Percentiles rank a stretch among this genome's conserved stretches.
These are phyloP conservation scores for Linaria vulgaris DNA, from an alignment of 257 asterid species.

Conservation along the genomic window DNA sequence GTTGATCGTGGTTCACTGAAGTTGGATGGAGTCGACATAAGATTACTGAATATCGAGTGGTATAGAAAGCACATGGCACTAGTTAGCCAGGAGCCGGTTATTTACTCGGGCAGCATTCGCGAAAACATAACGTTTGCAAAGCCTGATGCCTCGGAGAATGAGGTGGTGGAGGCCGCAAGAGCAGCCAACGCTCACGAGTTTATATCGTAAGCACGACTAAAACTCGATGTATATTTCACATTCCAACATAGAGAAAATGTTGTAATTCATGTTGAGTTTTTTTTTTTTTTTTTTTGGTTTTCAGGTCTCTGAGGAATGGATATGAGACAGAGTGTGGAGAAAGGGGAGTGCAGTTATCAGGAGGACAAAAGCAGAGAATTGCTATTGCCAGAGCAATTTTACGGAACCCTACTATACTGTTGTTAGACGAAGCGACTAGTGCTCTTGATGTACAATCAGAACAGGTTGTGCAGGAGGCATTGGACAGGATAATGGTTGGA, in stretches of 20 bases:
- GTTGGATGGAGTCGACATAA: slow-evolving; percentile 63
- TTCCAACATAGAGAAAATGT: not conserved
- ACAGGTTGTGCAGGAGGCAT: slow-evolving; percentile 77
- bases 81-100: slow-evolving; percentile 84
- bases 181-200: slow-evolving; percentile 88
- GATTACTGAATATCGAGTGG: slow-evolving; percentile 58
- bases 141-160: slow-evolving; percentile 58
- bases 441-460: slow-evolving; percentile 82
- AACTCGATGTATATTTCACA: too few species aligned
- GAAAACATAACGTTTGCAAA: slow-evolving; percentile 68
- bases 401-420: slow-evolving; percentile 52
- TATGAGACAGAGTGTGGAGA: slow-evolving; percentile 78
- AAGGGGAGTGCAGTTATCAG: slow-evolving; percentile 72
- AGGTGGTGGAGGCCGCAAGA: slow-evolving; percentile 70
- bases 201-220: slow-evolving; percentile 52
- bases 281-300: not conserved
- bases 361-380: slow-evolving; percentile 82
- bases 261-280: not conserved
- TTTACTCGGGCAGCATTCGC: slow-evolving; percentile 70
- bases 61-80: slow-evolving; percentile 69
- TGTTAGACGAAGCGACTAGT: slow-evolving; percentile 86
- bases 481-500: slow-evolving; percentile 67
- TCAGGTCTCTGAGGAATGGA: slow-evolving; percentile 68
- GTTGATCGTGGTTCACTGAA: slow-evolving; percentile 52
- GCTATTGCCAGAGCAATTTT: slow-evolving; percentile 83